These are phyloP conservation scores for Pluteus cervinus DNA, from an alignment of 768 basidiomycete species.

Conservation along the genomic window DNA sequence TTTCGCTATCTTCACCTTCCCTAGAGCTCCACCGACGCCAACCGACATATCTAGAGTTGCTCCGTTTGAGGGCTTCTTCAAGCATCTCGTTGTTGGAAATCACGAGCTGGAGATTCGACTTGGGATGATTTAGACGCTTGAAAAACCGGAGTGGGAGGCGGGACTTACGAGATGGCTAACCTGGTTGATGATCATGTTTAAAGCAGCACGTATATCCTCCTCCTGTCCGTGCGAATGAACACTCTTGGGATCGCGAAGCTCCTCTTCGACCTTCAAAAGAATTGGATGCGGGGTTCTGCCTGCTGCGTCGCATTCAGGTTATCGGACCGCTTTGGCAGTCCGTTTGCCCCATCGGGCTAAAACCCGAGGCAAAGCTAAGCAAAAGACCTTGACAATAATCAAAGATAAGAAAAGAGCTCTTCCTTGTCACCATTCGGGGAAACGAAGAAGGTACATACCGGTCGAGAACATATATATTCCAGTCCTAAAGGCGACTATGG, in stretches of 20 bases:
- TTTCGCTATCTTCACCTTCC: slow-evolving; percentile 15
- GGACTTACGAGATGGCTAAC: slow-evolving; percentile 61
- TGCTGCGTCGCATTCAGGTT: slow-evolving; percentile 42
- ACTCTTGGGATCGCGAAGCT: slow-evolving; percentile 62
- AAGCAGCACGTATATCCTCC: slow-evolving; percentile 64
- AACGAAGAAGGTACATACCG: too few species aligned
- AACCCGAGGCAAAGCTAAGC: too few species aligned
- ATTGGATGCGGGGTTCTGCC: slow-evolving; percentile 30
- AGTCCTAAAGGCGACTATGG: too few species aligned
- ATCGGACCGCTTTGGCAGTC: slow-evolving; percentile 20
- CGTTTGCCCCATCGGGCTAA: slow-evolving; percentile 1
- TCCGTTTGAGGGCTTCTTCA: slow-evolving; percentile 71
- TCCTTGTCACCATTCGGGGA: too few species aligned
- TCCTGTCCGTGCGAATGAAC: slow-evolving; percentile 71
- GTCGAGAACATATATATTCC: too few species aligned
- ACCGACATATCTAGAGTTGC: slow-evolving; percentile 60
- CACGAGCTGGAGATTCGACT: slow-evolving; percentile 84
- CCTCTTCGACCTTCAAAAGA: slow-evolving; percentile 59
- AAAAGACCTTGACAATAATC: too few species aligned
- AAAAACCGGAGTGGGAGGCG: not conserved
- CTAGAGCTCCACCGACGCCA: slow-evolving; percentile 58
- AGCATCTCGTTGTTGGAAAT: slow-evolving; percentile 94
- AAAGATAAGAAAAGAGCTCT: too few species aligned
- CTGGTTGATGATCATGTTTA: slow-evolving; percentile 60
- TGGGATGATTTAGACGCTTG: too few species aligned